Evolutionary conservation across 2,329 filamentous ascomycete genomes (phyloP).

Genomic region (Albifimbria verrucaria): DNA sequence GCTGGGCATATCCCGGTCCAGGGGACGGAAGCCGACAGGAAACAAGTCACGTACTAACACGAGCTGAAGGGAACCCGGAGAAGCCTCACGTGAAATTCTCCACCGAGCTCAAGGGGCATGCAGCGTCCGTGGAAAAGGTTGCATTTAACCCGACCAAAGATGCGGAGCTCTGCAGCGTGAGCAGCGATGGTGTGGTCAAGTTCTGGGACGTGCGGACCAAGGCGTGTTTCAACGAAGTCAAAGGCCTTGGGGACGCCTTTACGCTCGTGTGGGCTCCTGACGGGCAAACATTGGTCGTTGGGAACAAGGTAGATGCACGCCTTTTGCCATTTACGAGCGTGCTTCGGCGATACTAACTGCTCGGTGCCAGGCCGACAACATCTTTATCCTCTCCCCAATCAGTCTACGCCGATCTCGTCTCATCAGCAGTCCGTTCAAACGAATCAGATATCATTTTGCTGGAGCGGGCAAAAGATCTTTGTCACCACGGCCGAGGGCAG

Average conservation of each 20-base stretch:
- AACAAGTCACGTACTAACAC: not conserved
- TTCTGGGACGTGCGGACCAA: conserved; percentile 80
- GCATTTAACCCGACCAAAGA: conserved; percentile 77
- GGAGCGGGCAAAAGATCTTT: conserved; percentile 68
- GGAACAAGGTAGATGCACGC: conserved; percentile 58
- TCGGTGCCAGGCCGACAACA: conserved; percentile 51
- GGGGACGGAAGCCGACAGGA: no score
- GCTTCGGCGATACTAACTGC: not conserved
- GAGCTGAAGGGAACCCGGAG: conserved; percentile 66
- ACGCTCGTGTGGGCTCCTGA: conserved; percentile 73
- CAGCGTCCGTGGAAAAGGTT: conserved; percentile 67
- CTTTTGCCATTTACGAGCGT: not conserved
- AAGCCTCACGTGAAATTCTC: conserved; percentile 70
- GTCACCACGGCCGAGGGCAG: conserved; percentile 69
- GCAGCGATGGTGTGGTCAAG: conserved; percentile 69
- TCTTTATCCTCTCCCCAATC: conserved; percentile 61
- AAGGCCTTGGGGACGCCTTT: conserved; percentile 63
- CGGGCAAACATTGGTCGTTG: conserved; percentile 66
- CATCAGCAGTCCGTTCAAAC: conserved; percentile 63
- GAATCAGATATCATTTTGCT: conserved; percentile 73
- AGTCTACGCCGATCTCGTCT: conserved; percentile 51
- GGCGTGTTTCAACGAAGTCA: conserved; percentile 66
- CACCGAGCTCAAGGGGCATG: conserved; percentile 69
- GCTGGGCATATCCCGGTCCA: conserved; percentile 4
- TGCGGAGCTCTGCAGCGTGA: conserved; percentile 72